Evolutionary conservation across 176 grass and related monocot species (phyloP).

Genomic region (Carex myosuroides): DNA sequence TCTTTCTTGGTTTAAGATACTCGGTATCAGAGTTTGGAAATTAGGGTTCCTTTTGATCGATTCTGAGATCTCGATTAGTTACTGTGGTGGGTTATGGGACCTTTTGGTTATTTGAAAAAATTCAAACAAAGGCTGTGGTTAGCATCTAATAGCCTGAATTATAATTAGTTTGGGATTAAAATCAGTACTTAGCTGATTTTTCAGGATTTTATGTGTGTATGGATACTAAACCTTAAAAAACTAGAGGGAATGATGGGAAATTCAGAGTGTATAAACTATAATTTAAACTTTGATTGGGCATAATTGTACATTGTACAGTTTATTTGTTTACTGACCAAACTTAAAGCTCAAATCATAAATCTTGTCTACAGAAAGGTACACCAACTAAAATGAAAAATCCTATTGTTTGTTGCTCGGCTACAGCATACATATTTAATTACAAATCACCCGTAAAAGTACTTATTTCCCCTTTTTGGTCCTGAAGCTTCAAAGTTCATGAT

Average conservation of each 20-base stretch:
- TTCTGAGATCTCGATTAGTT: not conserved
- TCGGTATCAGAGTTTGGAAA: not conserved
- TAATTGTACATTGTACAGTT: not conserved
- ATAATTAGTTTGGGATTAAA: not conserved
- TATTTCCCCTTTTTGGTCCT: not conserved
- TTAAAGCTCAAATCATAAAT: not conserved
- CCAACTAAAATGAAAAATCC: not conserved
- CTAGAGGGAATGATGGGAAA: not conserved
- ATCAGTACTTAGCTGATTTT: not conserved
- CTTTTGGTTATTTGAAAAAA: not conserved
- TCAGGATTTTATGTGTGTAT: not conserved
- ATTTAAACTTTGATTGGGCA: not conserved
- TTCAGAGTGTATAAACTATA: not conserved
- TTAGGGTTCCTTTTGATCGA: not conserved
- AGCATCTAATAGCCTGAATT: not conserved
- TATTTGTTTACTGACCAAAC: not conserved
- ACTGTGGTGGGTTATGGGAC: not conserved
- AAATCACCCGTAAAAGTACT: not conserved
- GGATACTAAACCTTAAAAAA: not conserved
- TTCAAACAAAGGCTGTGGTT: not conserved
- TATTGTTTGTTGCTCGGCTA: not conserved
- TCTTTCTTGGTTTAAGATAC: not conserved
- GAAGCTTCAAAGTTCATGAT: not conserved
- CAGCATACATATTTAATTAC: not conserved
- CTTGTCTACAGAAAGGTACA: not conserved